Evolutionary conservation across 2,329 filamentous ascomycete genomes (phyloP), one percentile per base, ranked within the genome.

Genomic region (Aspergillus quadricinctus): DNA sequence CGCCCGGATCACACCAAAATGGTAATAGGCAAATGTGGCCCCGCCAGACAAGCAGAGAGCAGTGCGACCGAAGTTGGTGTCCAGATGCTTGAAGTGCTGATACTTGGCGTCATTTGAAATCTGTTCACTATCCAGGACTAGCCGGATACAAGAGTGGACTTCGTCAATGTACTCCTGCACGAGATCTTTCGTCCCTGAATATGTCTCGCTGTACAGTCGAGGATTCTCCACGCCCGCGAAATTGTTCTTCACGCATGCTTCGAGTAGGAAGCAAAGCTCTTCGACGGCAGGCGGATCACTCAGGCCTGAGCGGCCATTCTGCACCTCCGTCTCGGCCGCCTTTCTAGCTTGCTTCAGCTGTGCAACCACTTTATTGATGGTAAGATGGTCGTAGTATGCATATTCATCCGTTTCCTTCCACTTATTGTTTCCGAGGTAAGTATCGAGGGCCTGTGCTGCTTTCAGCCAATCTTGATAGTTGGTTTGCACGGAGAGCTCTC

Each of bases 161-260:
- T 97, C 92, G 59, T 97, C 90, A 48, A 96, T 79, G 68, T 93
- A 97, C 54, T 87, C 86, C 74, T 97, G 94, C 29, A 96, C 90
- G 61, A 97, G 75, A 59, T 94, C 85, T 74, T 99, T 99, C n/a
- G 94, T 97, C 31, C 94, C 94, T 65, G 92, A 96, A 71, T 99
- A 99, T 3, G 93, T 96, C 76, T 97, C 92, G 66, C 90, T 96
- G 72, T 99, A 99, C n/a, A 99, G 77, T 54, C 91, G 84, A 9
- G 93, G 86, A 66, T 96, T 97, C 73, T 99, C 94, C 14, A 96
- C 87, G 0, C 94, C 94, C 19, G 90, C 91, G 74, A 97, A 99
- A 70, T 99, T 97, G 75, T 92, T 96, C 81, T 97, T 99, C 65
- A 97, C 88, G 70, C 92, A 97, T 14, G 90, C 90, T 76, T 96